Evolutionary conservation across 1,139 yeast species (phyloP).

Genomic region (Taiozyma sp.): DNA sequence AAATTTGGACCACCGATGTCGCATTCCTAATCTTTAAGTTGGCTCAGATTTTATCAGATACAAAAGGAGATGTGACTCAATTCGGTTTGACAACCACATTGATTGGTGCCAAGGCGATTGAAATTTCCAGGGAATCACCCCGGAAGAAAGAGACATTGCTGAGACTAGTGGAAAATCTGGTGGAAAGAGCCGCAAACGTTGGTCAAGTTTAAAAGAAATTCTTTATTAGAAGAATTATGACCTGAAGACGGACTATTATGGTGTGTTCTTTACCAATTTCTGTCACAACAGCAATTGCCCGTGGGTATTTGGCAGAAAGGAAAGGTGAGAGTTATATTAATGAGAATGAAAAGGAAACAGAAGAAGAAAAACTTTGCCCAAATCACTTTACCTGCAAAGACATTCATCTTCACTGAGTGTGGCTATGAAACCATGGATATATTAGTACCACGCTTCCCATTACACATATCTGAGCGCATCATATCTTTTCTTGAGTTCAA

Average conservation of each 20-base stretch:
- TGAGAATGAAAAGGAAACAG: no score
- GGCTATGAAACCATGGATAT: no score
- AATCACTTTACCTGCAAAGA: no score
- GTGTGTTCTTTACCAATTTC: no score
- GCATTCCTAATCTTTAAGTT: constrained; percentile 80
- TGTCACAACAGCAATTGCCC: no score
- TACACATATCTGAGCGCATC: neutral
- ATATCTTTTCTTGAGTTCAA: neutral
- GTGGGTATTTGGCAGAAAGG: no score
- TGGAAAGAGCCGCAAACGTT: constrained; percentile 59
- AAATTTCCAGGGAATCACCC: constrained; percentile 76
- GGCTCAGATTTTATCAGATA: no score
- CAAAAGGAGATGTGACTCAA: constrained; percentile 47
- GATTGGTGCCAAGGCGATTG: constrained; percentile 61
- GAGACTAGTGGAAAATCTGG: constrained; percentile 63
- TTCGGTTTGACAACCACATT: constrained; percentile 55
- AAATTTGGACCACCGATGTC: constrained; percentile 84
- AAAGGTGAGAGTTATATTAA: no score
- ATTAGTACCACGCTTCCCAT: neutral
- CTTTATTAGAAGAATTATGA: constrained; percentile 62
- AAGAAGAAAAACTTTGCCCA: no score
- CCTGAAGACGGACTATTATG: no score
- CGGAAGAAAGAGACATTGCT: constrained; percentile 41
- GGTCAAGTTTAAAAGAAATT: constrained; percentile 78
- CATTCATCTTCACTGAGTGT: no score